phyloP scores from a whole-genome alignment of 345 rosid genomes.

The Conringia planisiliqua region DNA sequence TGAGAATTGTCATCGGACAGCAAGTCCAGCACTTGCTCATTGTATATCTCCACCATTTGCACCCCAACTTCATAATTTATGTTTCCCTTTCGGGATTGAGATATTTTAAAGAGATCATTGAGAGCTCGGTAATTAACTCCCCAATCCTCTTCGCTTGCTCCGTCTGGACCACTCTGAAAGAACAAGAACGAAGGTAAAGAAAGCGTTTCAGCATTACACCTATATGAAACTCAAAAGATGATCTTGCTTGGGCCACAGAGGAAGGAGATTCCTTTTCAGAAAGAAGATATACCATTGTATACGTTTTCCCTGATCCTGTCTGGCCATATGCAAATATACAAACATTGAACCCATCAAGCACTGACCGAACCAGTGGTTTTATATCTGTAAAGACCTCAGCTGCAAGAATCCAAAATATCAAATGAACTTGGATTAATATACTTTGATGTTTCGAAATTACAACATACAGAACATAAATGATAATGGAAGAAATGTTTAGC shows the following conservation, averaged over 20 bases:
- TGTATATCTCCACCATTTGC: constrained; percentile 93
- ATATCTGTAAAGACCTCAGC: constrained; percentile 74
- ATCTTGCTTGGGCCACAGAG: neutral
- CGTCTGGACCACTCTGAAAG: constrained; percentile 66
- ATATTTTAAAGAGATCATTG: constrained; percentile 65
- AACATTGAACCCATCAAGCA: constrained; percentile 81
- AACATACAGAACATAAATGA: neutral
- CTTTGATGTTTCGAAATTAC: neutral
- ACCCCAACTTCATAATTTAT: constrained; percentile 61
- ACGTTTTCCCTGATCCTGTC: constrained; percentile 95
- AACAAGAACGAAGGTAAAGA: neutral
- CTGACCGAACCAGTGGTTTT: constrained; percentile 69
- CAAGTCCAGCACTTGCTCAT: constrained; percentile 84
- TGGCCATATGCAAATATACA: constrained; percentile 99
- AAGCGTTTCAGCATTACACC: neutral
- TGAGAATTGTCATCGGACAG: constrained; percentile 52
- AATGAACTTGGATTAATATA: constrained; percentile 5
- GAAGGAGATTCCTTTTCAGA: neutral
- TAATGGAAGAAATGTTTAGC: neutral
- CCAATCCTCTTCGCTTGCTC: constrained; percentile 65
- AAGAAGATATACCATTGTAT: constrained; percentile 65
- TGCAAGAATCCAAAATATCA: constrained; percentile 38
- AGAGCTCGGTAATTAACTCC: constrained; percentile 91
- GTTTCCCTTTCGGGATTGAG: constrained; percentile 54
- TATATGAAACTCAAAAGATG: neutral